These are phyloP conservation scores for Exophiala lecanii-corni DNA, from an alignment of 2,329 filamentous ascomycete genomes.

Conservation along the genomic window DNA sequence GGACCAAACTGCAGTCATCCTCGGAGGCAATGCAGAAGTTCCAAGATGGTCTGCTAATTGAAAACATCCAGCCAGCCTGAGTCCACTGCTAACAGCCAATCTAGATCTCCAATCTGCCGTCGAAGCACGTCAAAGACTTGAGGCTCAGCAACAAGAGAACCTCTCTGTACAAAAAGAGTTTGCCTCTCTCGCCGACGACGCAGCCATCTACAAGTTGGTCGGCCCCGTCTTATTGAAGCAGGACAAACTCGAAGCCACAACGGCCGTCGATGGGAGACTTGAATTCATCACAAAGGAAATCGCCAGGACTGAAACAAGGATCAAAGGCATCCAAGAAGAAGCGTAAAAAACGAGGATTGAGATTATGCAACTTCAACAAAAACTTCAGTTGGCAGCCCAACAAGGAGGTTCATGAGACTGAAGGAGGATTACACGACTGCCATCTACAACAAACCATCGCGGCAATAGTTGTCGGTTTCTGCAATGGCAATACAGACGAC, in stretches of 20 bases:
- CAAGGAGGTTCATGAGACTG: conserved; percentile 18
- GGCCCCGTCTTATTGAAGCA: conserved; percentile 93
- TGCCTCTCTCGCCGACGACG: conserved; percentile 67
- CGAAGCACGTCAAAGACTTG: conserved; percentile 79
- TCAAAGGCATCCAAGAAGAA: conserved; percentile 59
- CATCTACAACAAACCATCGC: no score
- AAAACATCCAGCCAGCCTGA: no score
- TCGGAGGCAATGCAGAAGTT: conserved; percentile 85
- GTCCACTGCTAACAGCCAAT: no score
- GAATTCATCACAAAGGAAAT: conserved; percentile 94
- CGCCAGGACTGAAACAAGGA: conserved; percentile 62
- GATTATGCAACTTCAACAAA: conserved; percentile 38
- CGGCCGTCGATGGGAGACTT: conserved; percentile 82
- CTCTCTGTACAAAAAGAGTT: conserved; percentile 79
- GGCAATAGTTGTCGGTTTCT: no score
- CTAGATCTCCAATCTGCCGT: conserved; percentile 75
- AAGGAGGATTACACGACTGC: neutral
- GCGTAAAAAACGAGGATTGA: conserved; percentile 62
- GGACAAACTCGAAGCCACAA: conserved; percentile 82
- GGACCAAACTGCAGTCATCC: conserved; percentile 73
- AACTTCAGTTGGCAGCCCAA: conserved; percentile 24
- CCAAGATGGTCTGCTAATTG: conserved; percentile 75
- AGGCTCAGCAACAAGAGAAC: conserved; percentile 91
- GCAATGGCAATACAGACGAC: no score
- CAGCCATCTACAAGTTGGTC: conserved; percentile 92